These are phyloP conservation scores for Haplosporangium gracile DNA, from an alignment of 192 early-diverging fungal genomes.

Conservation along the genomic window DNA sequence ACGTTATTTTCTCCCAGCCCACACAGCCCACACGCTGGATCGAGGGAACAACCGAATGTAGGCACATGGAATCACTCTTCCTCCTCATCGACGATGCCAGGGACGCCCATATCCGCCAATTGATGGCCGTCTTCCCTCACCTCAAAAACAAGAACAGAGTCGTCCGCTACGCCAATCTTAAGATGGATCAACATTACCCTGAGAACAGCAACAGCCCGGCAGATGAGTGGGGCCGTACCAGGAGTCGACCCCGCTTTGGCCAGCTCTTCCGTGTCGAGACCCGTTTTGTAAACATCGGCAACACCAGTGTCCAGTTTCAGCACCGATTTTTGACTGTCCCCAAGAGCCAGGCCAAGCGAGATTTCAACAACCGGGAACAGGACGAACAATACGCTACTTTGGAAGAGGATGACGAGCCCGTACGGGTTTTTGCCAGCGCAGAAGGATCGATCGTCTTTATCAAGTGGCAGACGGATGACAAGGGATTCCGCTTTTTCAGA, in stretches of 20 bases:
- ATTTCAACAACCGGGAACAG: slow-evolving; percentile 45
- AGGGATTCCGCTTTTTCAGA: slow-evolving; percentile 37
- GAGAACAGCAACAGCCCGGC: not conserved
- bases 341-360: slow-evolving; percentile 25
- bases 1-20: slow-evolving; percentile 39
- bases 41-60: slow-evolving; percentile 42
- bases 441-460: slow-evolving; percentile 40
- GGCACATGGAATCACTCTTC: slow-evolving; percentile 43
- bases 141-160: slow-evolving; percentile 29
- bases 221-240: not conserved
- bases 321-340: slow-evolving; percentile 53
- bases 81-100: slow-evolving; percentile 47
- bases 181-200: slow-evolving; percentile 42
- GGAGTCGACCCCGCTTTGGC: slow-evolving; percentile 19
- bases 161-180: slow-evolving; percentile 44
- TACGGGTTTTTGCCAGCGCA: slow-evolving; percentile 48
- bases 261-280: slow-evolving; percentile 47
- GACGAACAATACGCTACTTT: slow-evolving; percentile 21
- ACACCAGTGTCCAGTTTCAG: slow-evolving; percentile 33
- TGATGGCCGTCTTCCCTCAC: slow-evolving; percentile 20
- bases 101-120: slow-evolving; percentile 36
- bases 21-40: slow-evolving; percentile 23
- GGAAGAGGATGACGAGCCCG: slow-evolving; percentile 37
- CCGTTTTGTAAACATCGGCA: slow-evolving; percentile 33
- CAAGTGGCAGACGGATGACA: slow-evolving; percentile 39